These are phyloP conservation scores for Saccharum hybrid DNA, from an alignment of 202 grass and related monocot genomes.

Conservation along the genomic window DNA sequence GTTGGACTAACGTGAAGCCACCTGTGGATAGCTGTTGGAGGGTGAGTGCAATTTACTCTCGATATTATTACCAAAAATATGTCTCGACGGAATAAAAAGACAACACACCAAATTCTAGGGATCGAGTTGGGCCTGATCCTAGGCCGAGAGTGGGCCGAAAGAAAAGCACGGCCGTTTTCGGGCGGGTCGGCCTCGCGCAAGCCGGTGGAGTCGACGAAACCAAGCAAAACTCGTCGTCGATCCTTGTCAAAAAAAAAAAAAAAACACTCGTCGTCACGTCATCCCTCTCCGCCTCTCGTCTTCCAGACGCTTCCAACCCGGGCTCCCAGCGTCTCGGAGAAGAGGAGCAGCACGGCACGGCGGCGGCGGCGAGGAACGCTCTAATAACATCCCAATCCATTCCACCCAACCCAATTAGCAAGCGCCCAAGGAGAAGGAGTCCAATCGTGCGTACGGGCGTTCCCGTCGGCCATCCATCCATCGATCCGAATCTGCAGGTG, in stretches of 20 bases:
- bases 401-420: neutral
- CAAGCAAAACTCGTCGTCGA: neutral
- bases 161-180: neutral
- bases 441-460: neutral
- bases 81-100: no score
- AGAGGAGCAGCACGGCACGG: neutral
- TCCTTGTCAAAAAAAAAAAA: no score
- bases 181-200: neutral
- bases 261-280: neutral
- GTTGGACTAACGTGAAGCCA: no score
- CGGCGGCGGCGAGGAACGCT: neutral
- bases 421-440: neutral
- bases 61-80: no score
- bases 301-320: constrained; percentile 13
- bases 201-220: neutral
- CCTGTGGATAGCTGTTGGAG: no score
- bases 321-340: constrained; percentile 6
- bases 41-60: no score
- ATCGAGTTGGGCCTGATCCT: neutral
- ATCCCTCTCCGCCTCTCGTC: neutral
- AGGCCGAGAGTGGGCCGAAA: neutral
- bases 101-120: no score
- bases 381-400: neutral
- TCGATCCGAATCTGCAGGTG: constrained; percentile 24
- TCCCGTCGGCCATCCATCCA: neutral